phyloP scores from a whole-genome alignment of 2,329 filamentous ascomycete species.

The Colletotrichum truncatum region DNA sequence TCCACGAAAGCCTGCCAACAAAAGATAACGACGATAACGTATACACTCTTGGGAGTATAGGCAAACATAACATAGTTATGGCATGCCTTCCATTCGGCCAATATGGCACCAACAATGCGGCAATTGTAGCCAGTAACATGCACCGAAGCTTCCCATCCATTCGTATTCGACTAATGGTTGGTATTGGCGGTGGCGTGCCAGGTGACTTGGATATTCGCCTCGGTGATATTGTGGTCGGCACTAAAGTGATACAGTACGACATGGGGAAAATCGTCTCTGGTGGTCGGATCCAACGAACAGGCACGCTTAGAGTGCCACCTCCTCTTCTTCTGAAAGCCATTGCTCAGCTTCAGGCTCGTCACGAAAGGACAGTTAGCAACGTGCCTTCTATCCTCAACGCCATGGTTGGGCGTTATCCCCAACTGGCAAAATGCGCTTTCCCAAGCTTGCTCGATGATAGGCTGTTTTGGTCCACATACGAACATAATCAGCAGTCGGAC shows the following conservation, averaged over 20 bases:
- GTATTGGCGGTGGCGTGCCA: slow-evolving; percentile 35
- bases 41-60: slow-evolving; percentile 35
- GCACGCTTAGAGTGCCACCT: rapidly evolving
- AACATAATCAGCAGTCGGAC: neutral
- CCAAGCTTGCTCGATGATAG: neutral
- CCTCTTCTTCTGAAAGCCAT: neutral
- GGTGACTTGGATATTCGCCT: slow-evolving; percentile 34
- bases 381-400: neutral
- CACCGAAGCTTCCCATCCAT: slow-evolving; percentile 26
- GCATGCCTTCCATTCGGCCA: slow-evolving; percentile 33
- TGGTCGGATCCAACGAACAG: slow-evolving; percentile 14
- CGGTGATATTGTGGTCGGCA: slow-evolving; percentile 38
- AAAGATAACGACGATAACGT: slow-evolving; percentile 32
- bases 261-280: slow-evolving; percentile 32
- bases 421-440: neutral
- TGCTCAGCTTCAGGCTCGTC: slow-evolving; percentile 16
- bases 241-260: slow-evolving; percentile 37
- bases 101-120: slow-evolving; percentile 35
- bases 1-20: neutral
- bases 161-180: slow-evolving; percentile 32
- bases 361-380: neutral
- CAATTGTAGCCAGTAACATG: slow-evolving; percentile 31
- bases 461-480: neutral
- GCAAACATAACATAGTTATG: slow-evolving; percentile 37
- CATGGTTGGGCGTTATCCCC: neutral